These are phyloP conservation scores for Fomitopsis betulina DNA, from an alignment of 1,284 basidiomycete genomes.

Conservation along the genomic window DNA sequence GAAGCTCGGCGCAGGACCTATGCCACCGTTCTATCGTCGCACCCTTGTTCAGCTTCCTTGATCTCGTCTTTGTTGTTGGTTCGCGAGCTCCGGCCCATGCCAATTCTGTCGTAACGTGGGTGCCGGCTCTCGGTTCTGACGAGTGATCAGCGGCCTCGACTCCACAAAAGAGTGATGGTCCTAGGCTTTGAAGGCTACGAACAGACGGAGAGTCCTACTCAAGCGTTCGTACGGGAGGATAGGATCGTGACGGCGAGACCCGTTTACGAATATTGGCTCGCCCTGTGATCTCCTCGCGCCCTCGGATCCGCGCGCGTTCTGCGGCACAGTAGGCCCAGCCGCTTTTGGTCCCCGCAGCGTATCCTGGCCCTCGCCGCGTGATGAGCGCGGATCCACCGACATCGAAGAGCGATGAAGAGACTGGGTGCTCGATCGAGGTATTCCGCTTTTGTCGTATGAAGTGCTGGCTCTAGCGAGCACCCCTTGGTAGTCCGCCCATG, in stretches of 20 bases:
- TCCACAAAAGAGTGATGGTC: no score
- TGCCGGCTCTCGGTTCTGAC: neutral
- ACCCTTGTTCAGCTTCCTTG: neutral
- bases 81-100: neutral
- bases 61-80: neutral
- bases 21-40: neutral
- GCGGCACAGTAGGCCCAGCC: neutral
- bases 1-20: neutral
- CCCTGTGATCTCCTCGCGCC: neutral
- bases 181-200: constrained; percentile 51
- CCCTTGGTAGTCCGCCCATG: constrained; percentile 42
- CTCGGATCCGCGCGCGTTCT: neutral
- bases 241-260: constrained; percentile 5
- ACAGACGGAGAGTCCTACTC: constrained; percentile 50
- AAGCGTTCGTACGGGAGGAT: constrained; percentile 30
- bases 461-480: neutral
- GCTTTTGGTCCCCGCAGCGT: neutral
- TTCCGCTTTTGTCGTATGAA: neutral
- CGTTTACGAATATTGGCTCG: neutral
- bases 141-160: neutral
- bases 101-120: neutral
- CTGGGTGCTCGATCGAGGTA: neutral
- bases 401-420: neutral
- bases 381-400: neutral
- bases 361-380: neutral